These are phyloP conservation scores for Buddleja alternifolia DNA, from an alignment of 257 asterid species.

Conservation along the genomic window DNA sequence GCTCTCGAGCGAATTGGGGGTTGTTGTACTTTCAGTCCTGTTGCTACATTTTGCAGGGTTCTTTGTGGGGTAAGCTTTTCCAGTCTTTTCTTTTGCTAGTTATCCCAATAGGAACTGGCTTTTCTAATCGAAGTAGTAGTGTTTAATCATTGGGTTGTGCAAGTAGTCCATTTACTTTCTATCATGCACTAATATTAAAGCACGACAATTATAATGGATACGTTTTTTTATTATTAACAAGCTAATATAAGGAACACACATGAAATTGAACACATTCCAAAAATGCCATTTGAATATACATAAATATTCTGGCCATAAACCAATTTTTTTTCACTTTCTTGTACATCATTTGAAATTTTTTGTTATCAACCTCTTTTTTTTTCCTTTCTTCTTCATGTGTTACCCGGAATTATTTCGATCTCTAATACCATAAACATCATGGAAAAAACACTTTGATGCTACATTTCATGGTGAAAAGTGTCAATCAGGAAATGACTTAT, in stretches of 20 bases:
- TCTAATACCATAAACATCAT: too few species aligned
- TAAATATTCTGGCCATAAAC: too few species aligned
- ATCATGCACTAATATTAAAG: not conserved
- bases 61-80: constrained; percentile 74
- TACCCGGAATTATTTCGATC: too few species aligned
- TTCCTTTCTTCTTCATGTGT: too few species aligned
- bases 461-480: too few species aligned
- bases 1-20: constrained; percentile 66
- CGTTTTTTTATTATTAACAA: too few species aligned
- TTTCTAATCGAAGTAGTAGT: not conserved
- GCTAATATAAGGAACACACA: constrained; percentile 16
- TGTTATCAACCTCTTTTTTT: too few species aligned
- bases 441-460: too few species aligned
- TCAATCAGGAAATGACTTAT: too few species aligned
- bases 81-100: constrained; percentile 3
- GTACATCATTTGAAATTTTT: too few species aligned
- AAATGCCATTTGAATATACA: not conserved
- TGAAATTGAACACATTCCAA: not conserved
- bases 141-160: not conserved
- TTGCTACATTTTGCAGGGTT: constrained; percentile 84
- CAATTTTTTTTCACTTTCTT: too few species aligned
- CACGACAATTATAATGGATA: not conserved
- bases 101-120: not conserved
- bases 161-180: not conserved
- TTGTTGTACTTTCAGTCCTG: constrained; percentile 63